phyloP scores from a whole-genome alignment of 1,284 basidiomycete genomes.

The Pterulicium gracile region DNA sequence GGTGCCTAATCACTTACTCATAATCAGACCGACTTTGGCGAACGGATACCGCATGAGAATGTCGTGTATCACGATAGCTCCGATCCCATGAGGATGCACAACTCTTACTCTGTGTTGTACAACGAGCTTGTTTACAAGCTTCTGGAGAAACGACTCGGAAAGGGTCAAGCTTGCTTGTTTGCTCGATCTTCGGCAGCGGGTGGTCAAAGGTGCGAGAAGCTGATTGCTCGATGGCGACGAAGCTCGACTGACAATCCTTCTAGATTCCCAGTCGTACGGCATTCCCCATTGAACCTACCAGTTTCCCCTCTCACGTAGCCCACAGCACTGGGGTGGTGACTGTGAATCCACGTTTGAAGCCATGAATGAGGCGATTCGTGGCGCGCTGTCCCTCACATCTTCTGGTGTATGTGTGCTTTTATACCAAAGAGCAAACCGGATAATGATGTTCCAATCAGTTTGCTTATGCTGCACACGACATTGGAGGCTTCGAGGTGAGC shows the following conservation, averaged over 20 bases:
- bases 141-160: slow-evolving; percentile 47
- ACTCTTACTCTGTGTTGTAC: slow-evolving; percentile 55
- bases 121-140: slow-evolving; percentile 61
- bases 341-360: slow-evolving; percentile 72
- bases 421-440: no score
- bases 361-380: slow-evolving; percentile 66
- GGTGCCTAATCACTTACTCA: neutral
- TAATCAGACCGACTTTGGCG: slow-evolving; percentile 14
- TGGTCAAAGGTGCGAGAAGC: slow-evolving; percentile 55
- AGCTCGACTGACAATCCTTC: neutral
- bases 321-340: slow-evolving; percentile 66
- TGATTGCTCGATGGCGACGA: no score
- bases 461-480: slow-evolving; percentile 64
- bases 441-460: slow-evolving; percentile 31
- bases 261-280: slow-evolving; percentile 11
- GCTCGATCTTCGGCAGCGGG: slow-evolving; percentile 57
- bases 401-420: slow-evolving; percentile 29
- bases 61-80: slow-evolving; percentile 60
- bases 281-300: neutral
- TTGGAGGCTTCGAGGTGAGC: slow-evolving; percentile 62
- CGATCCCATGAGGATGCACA: slow-evolving; percentile 58
- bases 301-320: slow-evolving; percentile 15
- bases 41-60: slow-evolving; percentile 50
- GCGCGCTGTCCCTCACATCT: slow-evolving; percentile 51
- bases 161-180: slow-evolving; percentile 59